phyloP scores from a whole-genome alignment of 352 stramenopile genomes.

The Globisporangium spiculum region DNA sequence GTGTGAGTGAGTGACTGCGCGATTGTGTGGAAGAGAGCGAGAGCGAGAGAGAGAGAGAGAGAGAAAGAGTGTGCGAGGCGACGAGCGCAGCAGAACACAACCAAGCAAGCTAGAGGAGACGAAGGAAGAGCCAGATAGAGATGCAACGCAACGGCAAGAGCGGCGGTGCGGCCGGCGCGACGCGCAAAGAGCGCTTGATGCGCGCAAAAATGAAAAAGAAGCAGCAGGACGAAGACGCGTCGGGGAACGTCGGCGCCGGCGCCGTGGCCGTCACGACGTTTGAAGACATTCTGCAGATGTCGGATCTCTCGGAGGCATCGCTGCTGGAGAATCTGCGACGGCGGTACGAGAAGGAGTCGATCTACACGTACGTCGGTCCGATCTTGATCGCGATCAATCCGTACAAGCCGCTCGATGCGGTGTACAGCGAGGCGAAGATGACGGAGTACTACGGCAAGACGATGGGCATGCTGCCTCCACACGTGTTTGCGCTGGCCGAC shows the following conservation, averaged over 20 bases:
- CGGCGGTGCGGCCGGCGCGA: conserved; percentile 28
- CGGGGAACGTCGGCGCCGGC: conserved; percentile 22
- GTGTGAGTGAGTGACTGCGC: background rate
- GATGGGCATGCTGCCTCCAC: conserved; percentile 77
- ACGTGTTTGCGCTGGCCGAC: conserved; percentile 90
- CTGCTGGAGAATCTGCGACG: conserved; percentile 86
- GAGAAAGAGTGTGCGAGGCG: background rate
- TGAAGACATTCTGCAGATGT: conserved; percentile 90
- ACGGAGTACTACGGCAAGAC: conserved; percentile 87
- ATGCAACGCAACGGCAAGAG: conserved; percentile 39
- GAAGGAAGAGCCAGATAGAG: background rate
- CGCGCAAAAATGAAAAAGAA: conserved; percentile 89
- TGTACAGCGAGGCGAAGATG: conserved; percentile 81
- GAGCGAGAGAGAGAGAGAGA: conserved; percentile 1
- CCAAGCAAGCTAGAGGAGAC: background rate
- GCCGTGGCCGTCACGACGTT: conserved; percentile 34
- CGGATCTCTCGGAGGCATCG: conserved; percentile 86
- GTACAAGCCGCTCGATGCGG: conserved; percentile 74
- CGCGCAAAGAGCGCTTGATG: conserved; percentile 81
- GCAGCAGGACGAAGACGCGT: conserved; percentile 61
- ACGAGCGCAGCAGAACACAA: conserved; percentile 9
- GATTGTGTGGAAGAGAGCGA: background rate
- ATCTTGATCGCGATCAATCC: conserved; percentile 93
- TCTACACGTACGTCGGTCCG: conserved; percentile 93
- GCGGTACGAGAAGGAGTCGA: conserved; percentile 91